Evolutionary conservation across 345 rosid genomes (phyloP), one percentile per base, ranked within the genome.

Genomic region (Syzygium aqueum): DNA sequence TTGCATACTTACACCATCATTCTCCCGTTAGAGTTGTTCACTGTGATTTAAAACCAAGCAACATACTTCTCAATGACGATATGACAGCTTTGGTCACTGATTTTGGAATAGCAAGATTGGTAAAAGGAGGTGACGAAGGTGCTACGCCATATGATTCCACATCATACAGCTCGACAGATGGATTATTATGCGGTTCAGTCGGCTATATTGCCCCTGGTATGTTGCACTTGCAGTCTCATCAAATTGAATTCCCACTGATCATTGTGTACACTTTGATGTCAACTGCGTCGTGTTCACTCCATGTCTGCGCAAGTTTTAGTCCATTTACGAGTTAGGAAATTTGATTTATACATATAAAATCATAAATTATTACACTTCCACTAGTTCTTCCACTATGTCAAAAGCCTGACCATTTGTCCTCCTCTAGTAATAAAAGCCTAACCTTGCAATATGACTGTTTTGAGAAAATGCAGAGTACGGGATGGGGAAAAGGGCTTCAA

Each of bases 161-260:
- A 49, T 94, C 99, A 86, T 93, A 91, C 88, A 91, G 87, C 90
- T 97, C 99, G 37, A 90, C 94, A 9, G 97, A 95, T 89, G 95
- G 97, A 82, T 88, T 95, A 88, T 85, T 97, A 84, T 94, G 98
- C 22, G 99, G 99, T 87, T 96, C 99, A 59, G 91, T 95, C 1
- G 99, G 99, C 89, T 97, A 97, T 87, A 95, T 97, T 28, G 96
- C 99, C 19, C 99, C 99, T 21, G 99, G 99, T 95, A 92, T 51
- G 94, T 85, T 54, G 28, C 54, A 40, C 14, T 53, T 43, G 46
- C 40, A 30, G n/a, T 53, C 56, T 84, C 40, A 46, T 51, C 51
- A 49, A 8, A 30, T 37, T 57, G n/a, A 30, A 30, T 21, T 53
- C 25, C 23, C 57, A 46, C 56, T 84, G 15, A 50, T 84, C 15